Percentiles rank a stretch among this genome's conserved stretches.
phyloP scores from a whole-genome alignment of 2,329 filamentous ascomycete species.

The Venturia oleaginea region DNA sequence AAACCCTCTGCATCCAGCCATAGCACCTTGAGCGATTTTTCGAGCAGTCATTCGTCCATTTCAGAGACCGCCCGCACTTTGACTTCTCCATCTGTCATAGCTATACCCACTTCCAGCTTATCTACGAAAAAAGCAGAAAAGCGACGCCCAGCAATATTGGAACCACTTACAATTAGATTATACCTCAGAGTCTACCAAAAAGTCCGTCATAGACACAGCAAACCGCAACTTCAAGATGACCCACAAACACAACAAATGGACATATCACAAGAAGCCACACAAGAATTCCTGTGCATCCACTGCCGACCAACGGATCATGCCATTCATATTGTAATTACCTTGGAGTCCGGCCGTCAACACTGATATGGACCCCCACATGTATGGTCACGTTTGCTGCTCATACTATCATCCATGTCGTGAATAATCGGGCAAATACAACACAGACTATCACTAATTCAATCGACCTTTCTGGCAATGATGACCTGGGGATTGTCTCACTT shows the following conservation, averaged over 20 bases:
- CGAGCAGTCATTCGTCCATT: background rate
- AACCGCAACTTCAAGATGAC: background rate
- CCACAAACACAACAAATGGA: background rate
- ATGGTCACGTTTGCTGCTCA: conserved; percentile 1
- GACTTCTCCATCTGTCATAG: background rate
- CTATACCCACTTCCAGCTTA: background rate
- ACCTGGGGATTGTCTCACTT: background rate
- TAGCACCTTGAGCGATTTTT: background rate
- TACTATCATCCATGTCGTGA: conserved; percentile 1
- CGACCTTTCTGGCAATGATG: background rate
- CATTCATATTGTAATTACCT: background rate
- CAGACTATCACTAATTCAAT: background rate
- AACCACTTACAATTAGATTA: background rate
- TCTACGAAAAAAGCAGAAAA: background rate
- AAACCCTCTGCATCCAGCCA: background rate
- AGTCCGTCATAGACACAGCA: background rate
- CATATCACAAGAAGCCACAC: background rate
- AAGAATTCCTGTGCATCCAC: background rate
- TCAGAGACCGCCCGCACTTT: background rate
- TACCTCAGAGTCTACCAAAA: background rate
- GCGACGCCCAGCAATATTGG: background rate
- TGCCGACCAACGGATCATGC: background rate
- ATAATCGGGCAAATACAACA: conserved; percentile 3
- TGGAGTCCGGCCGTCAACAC: background rate
- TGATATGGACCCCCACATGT: background rate